Base-by-base conservation (phyloP, 441 rosid genomes). In the Cnidoscolus chayamansa region DNA sequence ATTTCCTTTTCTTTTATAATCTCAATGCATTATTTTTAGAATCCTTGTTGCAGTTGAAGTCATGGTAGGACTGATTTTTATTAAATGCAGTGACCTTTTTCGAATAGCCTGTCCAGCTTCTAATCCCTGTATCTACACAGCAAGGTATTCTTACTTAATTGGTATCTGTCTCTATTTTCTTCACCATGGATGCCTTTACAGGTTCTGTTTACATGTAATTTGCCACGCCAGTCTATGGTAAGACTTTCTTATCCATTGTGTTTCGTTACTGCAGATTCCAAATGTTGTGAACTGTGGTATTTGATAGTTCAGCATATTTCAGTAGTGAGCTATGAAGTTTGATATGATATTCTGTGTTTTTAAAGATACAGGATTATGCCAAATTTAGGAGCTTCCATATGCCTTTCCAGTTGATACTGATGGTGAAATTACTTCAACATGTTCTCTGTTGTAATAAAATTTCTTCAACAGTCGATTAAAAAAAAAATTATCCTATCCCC, bases 41-140 rank as follows among this genome's bases (percentile, higher is more conserved):
- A 56, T 47, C n/a, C n/a, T 49, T 9, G 56, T 40, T 40, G 55
- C 40, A 61, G 53, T 62, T 45, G 4, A 20, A 32, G 54, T 59
- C 71, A 25, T 62, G 31, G 54, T 20, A 20, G 71, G 77, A 67
- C 47, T 56, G 20, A 40, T 31, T 67, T 40, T 45, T 71, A 11
- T 64, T 62, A 30, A 58, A 72, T 73, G 65, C 56, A 57, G 66
- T 70, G n/a, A 31, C 60, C 47, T 64, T 71, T 61, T 31, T 40
- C 43, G 70, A 53, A 55, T 20, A 19, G 51, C 65, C 19, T 16
- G 15, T 63, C 40, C 25, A 53, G 68, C 13, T 40, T 19, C 25
- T 25, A 12, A 12, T 37, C 12, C 19, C 59, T 47, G 53, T 63
- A 51, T 4, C 45, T 51, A 49, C 19, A 35, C 17, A 19, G 32